Evolutionary conservation across 2,329 filamentous ascomycete species (phyloP).

Genomic region (Penicillium sp.): DNA sequence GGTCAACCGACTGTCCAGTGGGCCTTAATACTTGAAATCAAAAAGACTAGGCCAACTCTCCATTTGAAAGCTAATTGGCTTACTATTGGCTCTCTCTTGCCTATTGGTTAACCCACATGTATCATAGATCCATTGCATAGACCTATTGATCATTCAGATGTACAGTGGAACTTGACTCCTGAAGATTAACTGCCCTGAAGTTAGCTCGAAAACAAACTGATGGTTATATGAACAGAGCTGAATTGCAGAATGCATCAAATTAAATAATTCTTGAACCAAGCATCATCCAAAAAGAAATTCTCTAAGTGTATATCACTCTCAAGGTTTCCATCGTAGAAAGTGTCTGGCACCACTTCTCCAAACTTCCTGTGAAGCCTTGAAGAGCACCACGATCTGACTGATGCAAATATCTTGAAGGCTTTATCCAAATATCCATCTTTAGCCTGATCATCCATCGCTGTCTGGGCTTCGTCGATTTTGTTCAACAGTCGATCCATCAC

Average conservation of each 20-base stretch:
- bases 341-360: background rate
- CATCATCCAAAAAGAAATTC: background rate
- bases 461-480: background rate
- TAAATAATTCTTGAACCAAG: background rate
- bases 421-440: slow-evolving; percentile 2
- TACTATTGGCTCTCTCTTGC: background rate
- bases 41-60: background rate
- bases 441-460: background rate
- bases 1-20: background rate
- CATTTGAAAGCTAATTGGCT: too few relatives aligned
- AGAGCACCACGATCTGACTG: slow-evolving; percentile 1
- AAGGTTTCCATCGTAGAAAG: background rate
- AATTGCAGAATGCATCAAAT: background rate
- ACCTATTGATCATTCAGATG: background rate
- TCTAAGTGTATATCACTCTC: background rate
- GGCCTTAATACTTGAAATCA: background rate
- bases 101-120: background rate
- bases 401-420: background rate
- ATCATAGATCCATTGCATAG: background rate
- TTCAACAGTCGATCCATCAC: slow-evolving; percentile 6
- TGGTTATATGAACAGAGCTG: too few relatives aligned
- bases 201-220: too few relatives aligned
- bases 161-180: background rate
- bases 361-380: background rate
- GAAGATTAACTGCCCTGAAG: too few relatives aligned